These are phyloP conservation scores for Trypanosoma platydactyli DNA, from an alignment of 208 protist species.

Conservation along the genomic window DNA sequence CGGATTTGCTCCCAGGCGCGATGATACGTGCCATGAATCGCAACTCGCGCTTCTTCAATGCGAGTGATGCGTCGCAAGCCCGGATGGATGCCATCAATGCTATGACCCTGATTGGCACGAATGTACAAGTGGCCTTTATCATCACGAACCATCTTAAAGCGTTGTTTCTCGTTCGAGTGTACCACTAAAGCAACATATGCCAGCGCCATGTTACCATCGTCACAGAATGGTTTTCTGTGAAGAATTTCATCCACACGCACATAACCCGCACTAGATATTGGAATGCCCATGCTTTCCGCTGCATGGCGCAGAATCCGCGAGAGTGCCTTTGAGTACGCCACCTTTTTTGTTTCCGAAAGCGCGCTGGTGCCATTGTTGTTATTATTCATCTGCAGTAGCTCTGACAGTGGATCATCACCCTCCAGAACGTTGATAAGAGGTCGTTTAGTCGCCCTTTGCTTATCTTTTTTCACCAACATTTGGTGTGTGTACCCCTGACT, in stretches of 20 bases:
- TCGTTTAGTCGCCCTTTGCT: background rate
- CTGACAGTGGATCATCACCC: conserved; percentile 18
- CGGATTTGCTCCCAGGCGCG: conserved; percentile 53
- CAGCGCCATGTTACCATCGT: conserved; percentile 30
- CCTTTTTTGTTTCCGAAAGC: conserved; percentile 10
- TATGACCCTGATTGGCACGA: conserved; percentile 84
- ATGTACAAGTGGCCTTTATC: conserved; percentile 55
- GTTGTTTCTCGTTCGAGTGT: conserved; percentile 68
- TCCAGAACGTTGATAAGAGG: conserved; percentile 10
- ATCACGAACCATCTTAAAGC: conserved; percentile 64
- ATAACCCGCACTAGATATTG: conserved; percentile 68
- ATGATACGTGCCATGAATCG: conserved; percentile 86
- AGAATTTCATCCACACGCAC: conserved; percentile 54
- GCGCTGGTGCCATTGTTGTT: background rate
- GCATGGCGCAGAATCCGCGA: conserved; percentile 71
- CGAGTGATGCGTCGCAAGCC: conserved; percentile 52
- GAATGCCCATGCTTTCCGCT: conserved; percentile 46
- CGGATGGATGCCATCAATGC: conserved; percentile 49
- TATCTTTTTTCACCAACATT: background rate
- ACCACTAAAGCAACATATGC: conserved; percentile 52
- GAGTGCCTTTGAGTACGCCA: conserved; percentile 60
- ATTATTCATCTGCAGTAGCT: background rate
- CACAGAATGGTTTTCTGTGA: conserved; percentile 18
- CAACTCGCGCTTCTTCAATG: conserved; percentile 33
- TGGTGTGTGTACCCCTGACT: background rate